phyloP scores from a whole-genome alignment of 768 basidiomycete species.

The Podaxis mareebaensis region DNA sequence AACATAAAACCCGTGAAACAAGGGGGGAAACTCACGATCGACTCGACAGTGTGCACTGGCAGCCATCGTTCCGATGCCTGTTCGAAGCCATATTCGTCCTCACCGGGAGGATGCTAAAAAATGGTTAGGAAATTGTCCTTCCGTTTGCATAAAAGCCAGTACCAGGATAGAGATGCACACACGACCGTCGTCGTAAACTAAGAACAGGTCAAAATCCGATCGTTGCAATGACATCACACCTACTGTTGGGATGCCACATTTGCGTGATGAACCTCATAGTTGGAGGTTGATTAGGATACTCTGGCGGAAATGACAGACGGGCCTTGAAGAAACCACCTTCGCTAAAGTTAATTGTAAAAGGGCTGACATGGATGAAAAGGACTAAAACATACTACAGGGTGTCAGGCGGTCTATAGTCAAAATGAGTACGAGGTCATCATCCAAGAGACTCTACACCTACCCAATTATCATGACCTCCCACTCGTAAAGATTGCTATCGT shows the following conservation, averaged over 20 bases:
- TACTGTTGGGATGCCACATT: conserved; percentile 98
- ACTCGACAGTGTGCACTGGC: conserved; percentile 96
- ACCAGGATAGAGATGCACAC: conserved; percentile 98
- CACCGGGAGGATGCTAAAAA: conserved; percentile 86
- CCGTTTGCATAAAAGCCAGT: conserved; percentile 22
- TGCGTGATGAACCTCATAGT: conserved; percentile 96
- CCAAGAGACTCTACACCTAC: conserved; percentile 41
- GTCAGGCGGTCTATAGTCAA: conserved; percentile 71
- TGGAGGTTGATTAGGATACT: conserved; percentile 89
- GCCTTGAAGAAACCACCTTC: conserved; percentile 98
- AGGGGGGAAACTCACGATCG: conserved; percentile 63
- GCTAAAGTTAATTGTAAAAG: conserved; percentile 40
- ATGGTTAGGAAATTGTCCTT: conserved; percentile 6
- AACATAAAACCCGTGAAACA: conserved; percentile 11
- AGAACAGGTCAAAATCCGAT: conserved; percentile 12
- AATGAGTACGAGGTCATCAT: background rate
- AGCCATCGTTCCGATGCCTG: conserved; percentile 97
- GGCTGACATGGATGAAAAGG: background rate
- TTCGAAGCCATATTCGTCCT: conserved; percentile 97
- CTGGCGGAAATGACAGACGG: conserved; percentile 82
- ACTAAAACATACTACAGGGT: conserved; percentile 78
- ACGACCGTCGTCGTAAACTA: conserved; percentile 90
- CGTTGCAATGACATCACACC: conserved; percentile 26
- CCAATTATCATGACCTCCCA: conserved; percentile 97
- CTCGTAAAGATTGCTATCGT: conserved; percentile 92